Conservation (phyloP, 1,284 basidiomycete species). For the Schizophyllum commune region DNA sequence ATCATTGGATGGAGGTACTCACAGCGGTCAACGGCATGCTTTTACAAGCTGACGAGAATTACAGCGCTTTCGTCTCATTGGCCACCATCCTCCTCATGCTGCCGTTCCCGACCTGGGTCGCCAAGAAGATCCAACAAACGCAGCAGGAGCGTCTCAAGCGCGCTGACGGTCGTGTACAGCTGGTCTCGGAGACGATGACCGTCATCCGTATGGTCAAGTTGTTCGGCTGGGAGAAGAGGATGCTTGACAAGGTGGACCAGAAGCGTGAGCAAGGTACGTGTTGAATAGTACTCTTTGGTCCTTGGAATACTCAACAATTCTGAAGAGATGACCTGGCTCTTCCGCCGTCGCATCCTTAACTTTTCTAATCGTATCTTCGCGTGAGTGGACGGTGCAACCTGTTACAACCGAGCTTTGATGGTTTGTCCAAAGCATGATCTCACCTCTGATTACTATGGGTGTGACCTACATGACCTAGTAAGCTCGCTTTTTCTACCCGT, state of each 20-base stretch:
- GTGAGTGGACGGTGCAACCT: slow-evolving; percentile 13
- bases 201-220: slow-evolving; percentile 45
- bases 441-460: slow-evolving; percentile 49
- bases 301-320: not conserved
- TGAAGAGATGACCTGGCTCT: slow-evolving; percentile 34
- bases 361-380: slow-evolving; percentile 25
- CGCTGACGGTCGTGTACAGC: slow-evolving; percentile 35
- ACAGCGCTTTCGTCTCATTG: slow-evolving; percentile 39
- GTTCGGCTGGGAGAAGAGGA: slow-evolving; percentile 49
- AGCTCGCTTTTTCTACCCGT: slow-evolving; percentile 3
- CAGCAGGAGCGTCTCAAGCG: slow-evolving; percentile 14
- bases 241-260: slow-evolving; percentile 33
- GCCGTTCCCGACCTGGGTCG: slow-evolving; percentile 34
- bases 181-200: slow-evolving; percentile 31
- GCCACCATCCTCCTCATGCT: slow-evolving; percentile 29
- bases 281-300: not conserved
- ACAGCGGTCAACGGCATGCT: not conserved
- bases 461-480: slow-evolving; percentile 43
- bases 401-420: not conserved
- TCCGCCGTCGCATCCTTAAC: slow-evolving; percentile 24
- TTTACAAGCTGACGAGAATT: not conserved
- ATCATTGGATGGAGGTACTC: slow-evolving; percentile 38
- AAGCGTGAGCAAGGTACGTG: slow-evolving; percentile 25
- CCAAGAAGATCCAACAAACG: slow-evolving; percentile 19
- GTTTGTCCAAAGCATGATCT: slow-evolving; percentile 28